phyloP scores from a whole-genome alignment of 805 yeast species.

The Suhomyces emberorum region DNA sequence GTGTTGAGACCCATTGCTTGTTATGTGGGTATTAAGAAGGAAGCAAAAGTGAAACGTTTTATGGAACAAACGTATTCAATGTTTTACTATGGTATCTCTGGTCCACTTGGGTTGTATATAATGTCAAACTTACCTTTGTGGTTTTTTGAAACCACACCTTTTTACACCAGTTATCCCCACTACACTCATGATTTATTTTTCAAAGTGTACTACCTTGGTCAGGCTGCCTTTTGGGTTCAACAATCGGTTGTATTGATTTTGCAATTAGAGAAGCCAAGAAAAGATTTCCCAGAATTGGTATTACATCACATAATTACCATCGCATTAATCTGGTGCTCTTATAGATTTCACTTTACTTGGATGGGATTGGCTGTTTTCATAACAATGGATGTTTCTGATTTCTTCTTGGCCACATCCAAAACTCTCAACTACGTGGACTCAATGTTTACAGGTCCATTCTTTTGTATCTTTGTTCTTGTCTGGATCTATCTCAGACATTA shows the following conservation, averaged over 20 bases:
- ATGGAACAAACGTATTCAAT: constrained; percentile 91
- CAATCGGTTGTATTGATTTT: constrained; percentile 80
- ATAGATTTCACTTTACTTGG: constrained; percentile 93
- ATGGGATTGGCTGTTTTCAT: constrained; percentile 89
- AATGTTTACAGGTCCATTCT: constrained; percentile 57
- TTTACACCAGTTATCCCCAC: constrained; percentile 84
- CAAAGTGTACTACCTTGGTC: constrained; percentile 82
- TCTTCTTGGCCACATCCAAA: constrained; percentile 80
- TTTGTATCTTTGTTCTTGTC: constrained; percentile 58
- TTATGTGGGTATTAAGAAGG: constrained; percentile 46
- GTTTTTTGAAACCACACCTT: constrained; percentile 81
- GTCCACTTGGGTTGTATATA: constrained; percentile 85
- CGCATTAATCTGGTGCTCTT: constrained; percentile 79
- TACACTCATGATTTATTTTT: constrained; percentile 61
- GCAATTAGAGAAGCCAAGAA: constrained; percentile 91
- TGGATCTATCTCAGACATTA: constrained; percentile 94
- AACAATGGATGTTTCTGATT: constrained; percentile 95
- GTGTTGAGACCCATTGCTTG: constrained; percentile 70
- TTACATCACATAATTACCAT: constrained; percentile 93
- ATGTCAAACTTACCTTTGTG: constrained; percentile 81
- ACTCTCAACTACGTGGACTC: constrained; percentile 84
- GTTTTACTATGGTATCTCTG: constrained; percentile 73
- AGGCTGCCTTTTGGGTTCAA: constrained; percentile 98
- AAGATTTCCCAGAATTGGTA: constrained; percentile 86
- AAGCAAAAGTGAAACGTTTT: constrained; percentile 69